A percentile compares a stretch with the other conserved stretches of the same genome.
Evolutionary conservation across 352 stramenopile genomes (phyloP).

Genomic region (Pythium chondricola): DNA sequence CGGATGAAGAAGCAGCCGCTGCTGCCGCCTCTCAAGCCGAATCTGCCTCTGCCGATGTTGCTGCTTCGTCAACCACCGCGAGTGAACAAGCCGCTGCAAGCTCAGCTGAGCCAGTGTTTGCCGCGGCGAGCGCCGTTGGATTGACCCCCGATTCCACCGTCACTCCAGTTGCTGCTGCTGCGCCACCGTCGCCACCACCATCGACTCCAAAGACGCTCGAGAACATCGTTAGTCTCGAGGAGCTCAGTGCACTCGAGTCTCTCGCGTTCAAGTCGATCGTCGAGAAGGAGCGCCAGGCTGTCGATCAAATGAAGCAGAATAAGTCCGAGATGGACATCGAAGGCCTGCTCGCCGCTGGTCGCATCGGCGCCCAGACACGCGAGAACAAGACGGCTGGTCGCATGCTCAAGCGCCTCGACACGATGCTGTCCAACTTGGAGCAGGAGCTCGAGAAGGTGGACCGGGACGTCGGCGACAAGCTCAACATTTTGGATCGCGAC

Average conservation of each 20-base stretch:
- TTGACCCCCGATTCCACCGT: slow-evolving; percentile 14
- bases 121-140: slow-evolving; percentile 11
- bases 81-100: slow-evolving; percentile 10
- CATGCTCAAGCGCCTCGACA: slow-evolving; percentile 91
- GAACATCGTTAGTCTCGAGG: slow-evolving; percentile 77
- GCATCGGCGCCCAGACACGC: slow-evolving; percentile 66
- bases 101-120: slow-evolving; percentile 8
- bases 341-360: slow-evolving; percentile 63
- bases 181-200: slow-evolving; percentile 7
- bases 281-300: slow-evolving; percentile 77
- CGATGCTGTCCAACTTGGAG: slow-evolving; percentile 93
- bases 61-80: slow-evolving; percentile 6
- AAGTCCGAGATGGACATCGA: slow-evolving; percentile 88
- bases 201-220: slow-evolving; percentile 43
- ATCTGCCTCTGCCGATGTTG: background rate
- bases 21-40: slow-evolving; percentile 18
- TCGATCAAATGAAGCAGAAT: slow-evolving; percentile 83
- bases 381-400: slow-evolving; percentile 88
- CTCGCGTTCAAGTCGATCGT: slow-evolving; percentile 85
- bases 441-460: slow-evolving; percentile 93
- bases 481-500: slow-evolving; percentile 97
- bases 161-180: slow-evolving; percentile 24
- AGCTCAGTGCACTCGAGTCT: slow-evolving; percentile 75
- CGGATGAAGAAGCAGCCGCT: slow-evolving; percentile 55
- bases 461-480: slow-evolving; percentile 94